phyloP scores from a whole-genome alignment of 345 rosid genomes.

The Cardamine resedifolia region DNA sequence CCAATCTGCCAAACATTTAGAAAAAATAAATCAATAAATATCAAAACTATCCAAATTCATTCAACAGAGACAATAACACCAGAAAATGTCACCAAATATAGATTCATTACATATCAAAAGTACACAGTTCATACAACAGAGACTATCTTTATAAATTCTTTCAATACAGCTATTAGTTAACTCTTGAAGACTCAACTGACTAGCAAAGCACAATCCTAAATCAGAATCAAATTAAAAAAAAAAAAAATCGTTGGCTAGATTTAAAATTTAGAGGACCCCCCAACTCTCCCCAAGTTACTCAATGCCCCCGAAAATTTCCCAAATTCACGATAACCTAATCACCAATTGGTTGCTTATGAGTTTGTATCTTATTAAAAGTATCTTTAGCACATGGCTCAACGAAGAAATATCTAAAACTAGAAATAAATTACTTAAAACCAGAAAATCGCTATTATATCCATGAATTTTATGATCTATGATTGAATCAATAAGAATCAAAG shows the following conservation, averaged over 20 bases:
- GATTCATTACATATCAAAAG: background rate
- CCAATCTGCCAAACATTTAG: slow-evolving; percentile 55
- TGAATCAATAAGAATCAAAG: background rate
- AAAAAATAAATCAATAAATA: background rate
- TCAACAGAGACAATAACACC: background rate
- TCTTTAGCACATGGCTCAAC: no score
- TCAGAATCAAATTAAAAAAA: no score
- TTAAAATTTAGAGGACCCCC: background rate
- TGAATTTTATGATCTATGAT: background rate
- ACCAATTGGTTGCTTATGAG: no score
- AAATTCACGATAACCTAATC: background rate
- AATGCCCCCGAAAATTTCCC: background rate
- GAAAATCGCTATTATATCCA: background rate
- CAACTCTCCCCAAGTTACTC: background rate
- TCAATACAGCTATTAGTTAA: background rate
- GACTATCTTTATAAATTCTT: background rate
- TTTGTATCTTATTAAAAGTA: no score
- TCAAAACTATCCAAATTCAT: no score
- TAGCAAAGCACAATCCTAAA: background rate
- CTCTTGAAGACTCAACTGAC: background rate
- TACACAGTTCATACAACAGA: background rate
- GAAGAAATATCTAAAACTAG: no score
- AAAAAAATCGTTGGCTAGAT: no score
- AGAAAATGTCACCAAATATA: background rate
- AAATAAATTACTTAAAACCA: no score